These are phyloP conservation scores for Blastobotrys elegans DNA, from an alignment of 1,139 yeast genomes.

Conservation along the genomic window DNA sequence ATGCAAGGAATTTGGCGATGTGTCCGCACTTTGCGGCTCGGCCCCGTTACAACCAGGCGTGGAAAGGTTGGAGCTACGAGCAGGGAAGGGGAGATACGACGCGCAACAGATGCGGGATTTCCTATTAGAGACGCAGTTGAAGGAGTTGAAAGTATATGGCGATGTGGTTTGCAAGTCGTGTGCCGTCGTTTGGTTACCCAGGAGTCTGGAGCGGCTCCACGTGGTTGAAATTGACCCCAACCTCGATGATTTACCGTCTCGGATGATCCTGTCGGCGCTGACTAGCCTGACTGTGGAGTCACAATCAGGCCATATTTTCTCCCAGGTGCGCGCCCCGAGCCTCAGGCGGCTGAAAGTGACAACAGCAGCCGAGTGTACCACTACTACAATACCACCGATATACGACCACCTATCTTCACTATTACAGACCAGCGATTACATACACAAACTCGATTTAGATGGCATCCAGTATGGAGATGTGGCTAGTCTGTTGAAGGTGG, in stretches of 20 bases:
- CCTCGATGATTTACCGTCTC: not conserved
- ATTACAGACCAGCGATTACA: not conserved
- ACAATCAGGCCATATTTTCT: not conserved
- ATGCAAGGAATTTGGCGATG: constrained; percentile 1
- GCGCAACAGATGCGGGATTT: not conserved
- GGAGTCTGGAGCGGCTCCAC: constrained; percentile 3
- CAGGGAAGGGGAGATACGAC: not conserved
- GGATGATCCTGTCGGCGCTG: not conserved
- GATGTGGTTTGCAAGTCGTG: not conserved
- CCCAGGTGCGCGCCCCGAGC: constrained; percentile 4
- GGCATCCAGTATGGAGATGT: not conserved
- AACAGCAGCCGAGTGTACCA: not conserved
- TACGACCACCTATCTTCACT: not conserved
- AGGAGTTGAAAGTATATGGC: not conserved
- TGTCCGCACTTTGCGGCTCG: constrained; percentile 1
- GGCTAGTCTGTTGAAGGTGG: not conserved
- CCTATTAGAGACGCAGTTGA: constrained; percentile 1
- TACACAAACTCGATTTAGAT: not conserved
- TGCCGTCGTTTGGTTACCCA: constrained; percentile 7
- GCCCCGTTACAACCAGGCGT: not conserved
- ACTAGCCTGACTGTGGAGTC: not conserved
- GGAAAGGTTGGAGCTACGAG: not conserved
- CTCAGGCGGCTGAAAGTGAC: constrained; percentile 2
- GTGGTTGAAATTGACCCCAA: not conserved
- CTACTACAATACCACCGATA: no score